A percentile compares a stretch with the other conserved stretches of the same genome.
Conservation (phyloP, 768 basidiomycete genomes). For the Amanita jacksonii region DNA sequence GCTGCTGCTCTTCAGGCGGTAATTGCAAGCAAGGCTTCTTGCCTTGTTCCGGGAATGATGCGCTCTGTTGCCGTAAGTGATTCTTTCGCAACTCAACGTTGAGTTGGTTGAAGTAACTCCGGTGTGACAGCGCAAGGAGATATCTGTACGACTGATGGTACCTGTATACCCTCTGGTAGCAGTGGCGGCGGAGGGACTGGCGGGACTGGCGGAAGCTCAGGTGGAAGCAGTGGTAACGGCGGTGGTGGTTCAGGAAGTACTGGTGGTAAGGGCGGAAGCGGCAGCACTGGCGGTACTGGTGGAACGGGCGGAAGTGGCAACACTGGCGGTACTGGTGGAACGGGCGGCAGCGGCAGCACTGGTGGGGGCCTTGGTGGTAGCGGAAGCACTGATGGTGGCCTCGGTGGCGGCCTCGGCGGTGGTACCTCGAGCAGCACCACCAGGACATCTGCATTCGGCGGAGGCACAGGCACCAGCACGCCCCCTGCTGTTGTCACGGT, state of each 20-base stretch:
- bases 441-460: no score
- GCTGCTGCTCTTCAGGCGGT: background rate
- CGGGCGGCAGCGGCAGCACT: no score
- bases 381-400: no score
- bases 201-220: background rate
- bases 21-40: no score
- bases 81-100: background rate
- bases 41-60: background rate
- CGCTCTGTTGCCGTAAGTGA: no score
- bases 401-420: no score
- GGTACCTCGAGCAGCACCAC: no score
- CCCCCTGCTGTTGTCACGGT: no score
- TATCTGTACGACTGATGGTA: background rate
- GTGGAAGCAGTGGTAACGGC: background rate
- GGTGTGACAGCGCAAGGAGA: background rate
- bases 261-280: background rate
- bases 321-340: slow-evolving; percentile 7
- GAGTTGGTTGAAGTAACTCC: background rate
- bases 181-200: background rate
- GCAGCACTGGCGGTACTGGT: slow-evolving; percentile 4
- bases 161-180: background rate
- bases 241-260: background rate
- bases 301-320: slow-evolving; percentile 3
- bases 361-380: no score
- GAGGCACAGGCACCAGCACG: no score